A percentile compares a stretch with the other conserved stretches of the same genome.
These are phyloP conservation scores for Lablab purpureus DNA, from an alignment of 306 rosid species.

Conservation along the genomic window DNA sequence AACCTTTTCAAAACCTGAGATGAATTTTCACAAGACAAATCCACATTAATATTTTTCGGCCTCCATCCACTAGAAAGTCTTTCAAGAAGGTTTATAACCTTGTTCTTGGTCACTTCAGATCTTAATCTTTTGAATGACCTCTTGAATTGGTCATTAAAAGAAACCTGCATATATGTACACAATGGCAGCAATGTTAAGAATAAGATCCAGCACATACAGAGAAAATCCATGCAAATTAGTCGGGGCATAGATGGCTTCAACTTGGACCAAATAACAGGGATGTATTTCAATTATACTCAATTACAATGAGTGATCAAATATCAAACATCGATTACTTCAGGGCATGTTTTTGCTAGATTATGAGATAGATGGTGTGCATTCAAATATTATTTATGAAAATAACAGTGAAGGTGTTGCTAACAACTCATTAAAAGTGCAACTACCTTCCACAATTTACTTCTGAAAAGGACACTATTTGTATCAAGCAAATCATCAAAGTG, in stretches of 20 bases:
- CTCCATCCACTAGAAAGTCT: slow-evolving; percentile 74
- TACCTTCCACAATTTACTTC: slow-evolving; percentile 72
- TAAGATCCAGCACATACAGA: neutral
- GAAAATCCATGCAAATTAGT: neutral
- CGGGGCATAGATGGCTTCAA: neutral
- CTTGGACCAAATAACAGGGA: too few relatives aligned
- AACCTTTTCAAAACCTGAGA: slow-evolving; percentile 52
- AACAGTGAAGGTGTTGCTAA: too few relatives aligned
- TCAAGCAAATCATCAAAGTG: slow-evolving; percentile 69
- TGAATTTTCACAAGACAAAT: slow-evolving; percentile 50
- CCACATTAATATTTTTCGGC: slow-evolving; percentile 45
- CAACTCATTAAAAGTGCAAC: neutral
- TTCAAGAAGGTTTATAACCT: slow-evolving; percentile 52
- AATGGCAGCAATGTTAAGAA: neutral
- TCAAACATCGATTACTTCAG: too few relatives aligned
- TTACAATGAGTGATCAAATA: too few relatives aligned
- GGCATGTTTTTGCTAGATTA: too few relatives aligned
- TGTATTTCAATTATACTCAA: too few relatives aligned
- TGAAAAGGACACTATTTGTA: slow-evolving; percentile 59
- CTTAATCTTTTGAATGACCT: slow-evolving; percentile 63
- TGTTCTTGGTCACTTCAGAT: slow-evolving; percentile 37
- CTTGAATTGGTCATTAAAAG: slow-evolving; percentile 57
- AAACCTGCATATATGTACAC: slow-evolving; percentile 50
- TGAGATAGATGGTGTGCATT: too few relatives aligned
- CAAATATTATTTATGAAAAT: too few relatives aligned